Base-by-base conservation (phyloP, 495 filamentous ascomycete genomes). In the Lophiostoma macrostomum region DNA sequence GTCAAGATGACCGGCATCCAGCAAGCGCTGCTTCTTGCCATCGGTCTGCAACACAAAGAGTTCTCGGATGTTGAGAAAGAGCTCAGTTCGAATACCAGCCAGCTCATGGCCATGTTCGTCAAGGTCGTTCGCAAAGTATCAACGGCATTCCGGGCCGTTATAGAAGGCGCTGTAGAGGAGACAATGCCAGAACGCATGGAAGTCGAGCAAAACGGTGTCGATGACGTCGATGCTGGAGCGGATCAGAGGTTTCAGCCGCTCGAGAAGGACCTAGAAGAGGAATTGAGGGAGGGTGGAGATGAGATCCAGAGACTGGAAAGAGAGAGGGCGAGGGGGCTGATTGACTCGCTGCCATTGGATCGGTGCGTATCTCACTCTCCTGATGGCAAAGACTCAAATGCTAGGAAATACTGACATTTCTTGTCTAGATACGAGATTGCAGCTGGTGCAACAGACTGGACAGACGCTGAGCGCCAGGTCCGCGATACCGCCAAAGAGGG, bases 41-140 rank as follows among this genome's bases (percentile, higher is more conserved):
- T 97, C 30, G 91, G 94, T 28, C 67, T 96, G 48, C 94, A 97
- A 67, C 77, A 86, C 37, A 97, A 97, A 73, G 83, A 80, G 24
- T 68, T 99, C 4, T 87, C 91, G 1, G 78, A 81, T 18, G 67
- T 96, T 13, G 88, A 93, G 65, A 83, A 84, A 49, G 91, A 99
- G 64, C 69, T 96, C 3, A 77, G 73, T 16, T 65, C 95, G 0
- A 80, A 82, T 2, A 75, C 79, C 8, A 86, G 83, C 19, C 93
- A 97, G 70, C 75, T 96, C 2, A 74, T 99, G 23, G 89, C 91
- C 24, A 95, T 97, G 82, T 96, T 97, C 73, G 86, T 96, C 63
- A 97, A 96, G 74, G 85, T 93, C 58, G 76, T 97, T 60, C 79
- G 91, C 24, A 97, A 96, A 71, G 76, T 95, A 27, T 83, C 86